These are phyloP conservation scores for Tarenaya hassleriana DNA, from an alignment of 345 rosid genomes.

Conservation along the genomic window DNA sequence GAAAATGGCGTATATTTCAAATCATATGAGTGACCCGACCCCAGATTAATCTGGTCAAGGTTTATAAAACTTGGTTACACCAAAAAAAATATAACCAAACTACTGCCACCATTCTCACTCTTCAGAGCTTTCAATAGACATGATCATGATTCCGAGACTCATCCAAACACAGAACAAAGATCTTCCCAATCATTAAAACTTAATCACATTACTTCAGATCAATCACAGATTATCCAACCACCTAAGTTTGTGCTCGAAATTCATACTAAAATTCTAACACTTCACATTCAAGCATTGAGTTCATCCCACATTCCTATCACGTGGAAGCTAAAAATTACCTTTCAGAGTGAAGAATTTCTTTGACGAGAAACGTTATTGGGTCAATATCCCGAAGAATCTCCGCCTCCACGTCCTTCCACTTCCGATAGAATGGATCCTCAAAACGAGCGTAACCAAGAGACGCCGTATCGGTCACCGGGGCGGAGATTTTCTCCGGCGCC, in stretches of 20 bases:
- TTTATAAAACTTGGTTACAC: too few relatives aligned
- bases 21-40: too few relatives aligned
- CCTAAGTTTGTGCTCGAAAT: neutral
- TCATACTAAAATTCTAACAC: too few relatives aligned
- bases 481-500: constrained; percentile 24
- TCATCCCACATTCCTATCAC: too few relatives aligned
- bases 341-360: constrained; percentile 71
- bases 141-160: neutral
- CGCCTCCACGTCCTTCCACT: constrained; percentile 69
- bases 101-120: neutral
- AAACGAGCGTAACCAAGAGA: constrained; percentile 31
- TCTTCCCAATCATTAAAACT: neutral
- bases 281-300: too few relatives aligned
- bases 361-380: constrained; percentile 46
- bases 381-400: constrained; percentile 62
- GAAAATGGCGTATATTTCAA: too few relatives aligned
- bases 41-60: too few relatives aligned
- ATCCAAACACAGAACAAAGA: neutral
- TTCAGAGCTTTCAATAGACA: neutral
- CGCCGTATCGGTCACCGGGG: constrained; percentile 26
- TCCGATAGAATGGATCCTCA: constrained; percentile 68
- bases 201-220: neutral
- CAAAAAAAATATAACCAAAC: neutral
- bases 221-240: constrained; percentile 3
- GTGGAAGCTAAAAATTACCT: constrained; percentile 31